Evolutionary conservation across 352 stramenopile species (phyloP).

Genomic region (Thraustochytrium striatum): DNA sequence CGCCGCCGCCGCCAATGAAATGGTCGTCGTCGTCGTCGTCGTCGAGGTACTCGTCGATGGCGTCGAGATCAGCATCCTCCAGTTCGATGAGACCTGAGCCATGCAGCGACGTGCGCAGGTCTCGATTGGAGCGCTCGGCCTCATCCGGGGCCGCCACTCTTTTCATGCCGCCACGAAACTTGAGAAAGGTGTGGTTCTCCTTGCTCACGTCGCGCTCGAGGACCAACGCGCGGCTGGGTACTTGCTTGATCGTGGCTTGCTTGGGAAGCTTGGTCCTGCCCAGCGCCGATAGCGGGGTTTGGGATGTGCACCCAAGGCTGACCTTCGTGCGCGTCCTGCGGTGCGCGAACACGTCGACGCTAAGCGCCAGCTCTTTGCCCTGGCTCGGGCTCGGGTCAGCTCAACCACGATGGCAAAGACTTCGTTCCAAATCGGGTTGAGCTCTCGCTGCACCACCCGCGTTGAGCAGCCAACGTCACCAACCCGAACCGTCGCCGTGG

Average conservation of each 20-base stretch:
- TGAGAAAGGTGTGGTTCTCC: not conserved
- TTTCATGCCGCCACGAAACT: no score
- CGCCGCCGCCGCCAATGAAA: no score
- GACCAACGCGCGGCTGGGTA: not conserved
- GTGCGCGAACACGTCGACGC: no score
- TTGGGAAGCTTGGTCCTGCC: not conserved
- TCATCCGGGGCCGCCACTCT: not conserved
- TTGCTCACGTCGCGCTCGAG: not conserved
- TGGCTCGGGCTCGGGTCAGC: not conserved
- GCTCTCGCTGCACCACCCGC: constrained; percentile 1
- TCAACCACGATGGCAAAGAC: constrained; percentile 2
- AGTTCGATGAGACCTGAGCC: not conserved
- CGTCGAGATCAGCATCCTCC: not conserved
- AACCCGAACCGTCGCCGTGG: not conserved
- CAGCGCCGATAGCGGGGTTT: not conserved
- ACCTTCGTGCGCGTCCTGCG: not conserved
- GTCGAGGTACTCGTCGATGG: not conserved
- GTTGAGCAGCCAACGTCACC: constrained; percentile 5
- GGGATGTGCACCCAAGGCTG: not conserved
- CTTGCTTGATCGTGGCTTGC: not conserved
- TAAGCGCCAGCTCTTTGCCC: not conserved
- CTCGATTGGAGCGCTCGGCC: not conserved
- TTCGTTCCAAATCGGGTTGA: constrained; percentile 36
- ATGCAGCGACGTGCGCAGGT: not conserved
- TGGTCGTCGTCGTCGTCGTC: not conserved